Evolutionary conservation across 169 alveolate species (phyloP), one percentile per base, ranked within the genome.

Genomic region (Cryptosporidium sp.): DNA sequence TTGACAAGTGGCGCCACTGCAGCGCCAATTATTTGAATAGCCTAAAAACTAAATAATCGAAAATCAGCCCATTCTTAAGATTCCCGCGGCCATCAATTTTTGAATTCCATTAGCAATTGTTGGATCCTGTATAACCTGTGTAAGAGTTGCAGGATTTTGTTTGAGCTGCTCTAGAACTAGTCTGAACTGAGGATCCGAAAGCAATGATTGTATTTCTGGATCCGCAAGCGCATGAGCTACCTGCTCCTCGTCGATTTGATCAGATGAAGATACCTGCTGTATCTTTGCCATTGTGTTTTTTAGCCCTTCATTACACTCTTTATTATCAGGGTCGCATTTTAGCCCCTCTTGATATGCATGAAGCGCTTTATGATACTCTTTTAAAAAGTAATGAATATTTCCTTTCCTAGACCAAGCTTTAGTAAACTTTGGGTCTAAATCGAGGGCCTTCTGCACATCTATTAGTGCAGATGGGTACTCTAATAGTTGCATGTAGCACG

Each of bases 341-440:
- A 97, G 92, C 2, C 99, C 99, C 91, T 96, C 94, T 75, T 97
- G 98, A 91, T 94, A 98, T 33, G 99, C 97, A 85, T 96, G 97
- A 72, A 97, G 73, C 31, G 99, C 99, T 93, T 98, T 98, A 93
- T 98, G 97, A 86, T 96, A 98, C 86, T 98, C 99, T 93, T 98
- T 98, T 97, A 98, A 93, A 62, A 95, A 86, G 85, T 91, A 93
- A 91, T 98, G 99, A 62, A 96, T 91, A 61, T 93, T 95, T 35
- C 99, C 99, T 93, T 98, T 98, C 70, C 99, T 94, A 52, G 96
- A 93, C 96, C 97, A 97, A 8, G 99, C 99, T 94, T 98, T 98
- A 39, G 97, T 97, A 85, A 97, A 98, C 26, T 92, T 93, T 0
- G 99, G 99, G 70, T 98, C 99, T 33, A 98, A 68, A 91, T 96